Conservation (phyloP, 495 filamentous ascomycete species). For the Daldinia childiae region DNA sequence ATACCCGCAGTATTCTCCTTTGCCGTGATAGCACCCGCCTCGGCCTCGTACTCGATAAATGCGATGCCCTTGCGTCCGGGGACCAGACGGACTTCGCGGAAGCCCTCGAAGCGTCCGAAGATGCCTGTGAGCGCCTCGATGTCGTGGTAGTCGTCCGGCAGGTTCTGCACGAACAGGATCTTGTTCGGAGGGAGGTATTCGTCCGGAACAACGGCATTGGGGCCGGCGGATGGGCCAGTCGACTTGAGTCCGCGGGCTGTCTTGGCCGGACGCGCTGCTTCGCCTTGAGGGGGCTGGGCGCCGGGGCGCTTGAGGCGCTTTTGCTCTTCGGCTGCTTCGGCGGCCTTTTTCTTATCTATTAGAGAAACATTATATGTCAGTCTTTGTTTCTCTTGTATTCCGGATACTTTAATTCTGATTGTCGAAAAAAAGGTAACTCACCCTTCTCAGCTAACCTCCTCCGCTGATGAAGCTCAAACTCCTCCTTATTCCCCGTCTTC, state of each 20-base stretch:
- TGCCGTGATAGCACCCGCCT: constrained; percentile 88
- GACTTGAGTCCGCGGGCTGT: constrained; percentile 83
- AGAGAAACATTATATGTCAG: constrained; percentile 6
- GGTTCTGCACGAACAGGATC: constrained; percentile 92
- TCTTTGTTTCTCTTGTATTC: neutral
- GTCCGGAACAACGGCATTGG: constrained; percentile 84
- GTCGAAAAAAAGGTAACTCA: constrained; percentile 51
- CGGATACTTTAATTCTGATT: neutral
- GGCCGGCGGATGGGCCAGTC: constrained; percentile 54
- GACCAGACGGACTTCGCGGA: constrained; percentile 89
- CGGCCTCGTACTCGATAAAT: constrained; percentile 94
- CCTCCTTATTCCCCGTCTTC: constrained; percentile 74
- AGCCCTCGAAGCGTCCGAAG: constrained; percentile 92
- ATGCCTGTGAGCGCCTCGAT: constrained; percentile 80
- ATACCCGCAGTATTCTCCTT: constrained; percentile 97
- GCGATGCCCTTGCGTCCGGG: constrained; percentile 89
- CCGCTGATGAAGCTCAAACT: constrained; percentile 88
- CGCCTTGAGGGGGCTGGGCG: constrained; percentile 57
- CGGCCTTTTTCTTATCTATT: constrained; percentile 89
- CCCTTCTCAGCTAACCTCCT: constrained; percentile 90
- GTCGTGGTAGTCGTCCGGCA: constrained; percentile 87
- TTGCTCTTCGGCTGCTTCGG: constrained; percentile 80
- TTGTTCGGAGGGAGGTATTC: constrained; percentile 98
- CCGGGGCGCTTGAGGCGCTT: constrained; percentile 83
- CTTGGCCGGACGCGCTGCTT: constrained; percentile 73